phyloP scores from a whole-genome alignment of 805 yeast genomes.

The Yamadazyma ubonensis region DNA sequence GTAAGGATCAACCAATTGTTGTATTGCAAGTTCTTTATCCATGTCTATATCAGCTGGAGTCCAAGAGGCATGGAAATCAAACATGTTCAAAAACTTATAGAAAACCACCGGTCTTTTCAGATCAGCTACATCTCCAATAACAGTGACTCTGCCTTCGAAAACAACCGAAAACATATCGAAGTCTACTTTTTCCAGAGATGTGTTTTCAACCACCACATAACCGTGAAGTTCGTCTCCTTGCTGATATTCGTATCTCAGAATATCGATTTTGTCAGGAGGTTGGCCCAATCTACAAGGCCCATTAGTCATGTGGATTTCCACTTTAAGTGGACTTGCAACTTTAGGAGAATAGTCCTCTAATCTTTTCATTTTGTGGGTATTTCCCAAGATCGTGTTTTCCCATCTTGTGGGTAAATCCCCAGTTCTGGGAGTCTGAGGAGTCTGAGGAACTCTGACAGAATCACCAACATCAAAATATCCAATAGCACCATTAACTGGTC shows the following conservation, averaged over 20 bases:
- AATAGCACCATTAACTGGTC: neutral
- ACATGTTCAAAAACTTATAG: conserved; percentile 40
- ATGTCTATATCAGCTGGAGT: conserved; percentile 29
- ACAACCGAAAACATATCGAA: conserved; percentile 44
- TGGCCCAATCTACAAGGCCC: conserved; percentile 28
- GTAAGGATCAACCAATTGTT: conserved; percentile 28
- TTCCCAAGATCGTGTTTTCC: conserved; percentile 38
- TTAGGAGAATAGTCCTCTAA: conserved; percentile 26
- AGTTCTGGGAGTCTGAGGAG: neutral
- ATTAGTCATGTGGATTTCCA: conserved; percentile 32
- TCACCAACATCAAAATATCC: conserved; percentile 3
- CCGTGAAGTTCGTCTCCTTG: conserved; percentile 43
- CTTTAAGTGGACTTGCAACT: conserved; percentile 24
- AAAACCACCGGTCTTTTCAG: conserved; percentile 15
- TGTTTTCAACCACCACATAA: conserved; percentile 33
- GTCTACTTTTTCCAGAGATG: conserved; percentile 25
- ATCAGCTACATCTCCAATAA: conserved; percentile 16
- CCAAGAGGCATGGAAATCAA: conserved; percentile 44
- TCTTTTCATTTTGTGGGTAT: conserved; percentile 36
- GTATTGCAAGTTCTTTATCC: conserved; percentile 1
- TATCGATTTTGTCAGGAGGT: conserved; percentile 28
- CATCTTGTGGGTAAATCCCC: conserved; percentile 13
- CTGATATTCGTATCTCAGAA: conserved; percentile 30
- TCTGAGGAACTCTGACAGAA: conserved; percentile 1
- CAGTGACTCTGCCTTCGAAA: conserved; percentile 34